Percentiles rank a stretch among this genome's conserved stretches.
phyloP scores from a whole-genome alignment of 116 monocot species.

The Posidonia oceanica region DNA sequence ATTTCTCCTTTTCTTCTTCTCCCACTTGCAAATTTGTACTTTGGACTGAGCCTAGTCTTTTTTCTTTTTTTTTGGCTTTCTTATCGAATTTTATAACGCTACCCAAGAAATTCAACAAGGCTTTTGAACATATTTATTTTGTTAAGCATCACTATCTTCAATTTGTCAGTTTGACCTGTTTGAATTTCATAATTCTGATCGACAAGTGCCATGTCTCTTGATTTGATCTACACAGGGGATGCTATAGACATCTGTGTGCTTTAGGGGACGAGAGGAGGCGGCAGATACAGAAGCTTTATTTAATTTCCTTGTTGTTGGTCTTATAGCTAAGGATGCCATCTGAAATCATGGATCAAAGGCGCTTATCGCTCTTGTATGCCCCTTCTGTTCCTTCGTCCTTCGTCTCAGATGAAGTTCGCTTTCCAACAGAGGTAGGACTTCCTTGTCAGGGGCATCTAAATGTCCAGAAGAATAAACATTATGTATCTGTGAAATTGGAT shows the following conservation, averaged over 20 bases:
- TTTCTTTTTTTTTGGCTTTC: not conserved
- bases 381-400: slow-evolving; percentile 19
- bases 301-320: not conserved
- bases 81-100: not conserved
- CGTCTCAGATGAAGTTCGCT: slow-evolving; percentile 21
- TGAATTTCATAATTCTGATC: not conserved
- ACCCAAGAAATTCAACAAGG: not conserved
- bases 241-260: no score
- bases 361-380: slow-evolving; percentile 15
- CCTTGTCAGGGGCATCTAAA: no score
- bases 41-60: not conserved
- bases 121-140: not conserved
- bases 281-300: not conserved
- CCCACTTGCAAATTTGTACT: not conserved
- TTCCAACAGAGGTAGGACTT: slow-evolving; percentile 27
- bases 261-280: no score
- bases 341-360: slow-evolving; percentile 37
- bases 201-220: not conserved
- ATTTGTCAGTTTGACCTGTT: not conserved
- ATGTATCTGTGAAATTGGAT: not conserved
- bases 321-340: slow-evolving; percentile 32
- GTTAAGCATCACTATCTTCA: not conserved
- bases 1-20: no score
- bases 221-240: not conserved
- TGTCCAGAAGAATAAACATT: not conserved